Percentiles rank a stretch among this genome's conserved stretches.
These are phyloP conservation scores for Lolium multiflorum DNA, from an alignment of 176 grass and related monocot genomes.

Conservation along the genomic window DNA sequence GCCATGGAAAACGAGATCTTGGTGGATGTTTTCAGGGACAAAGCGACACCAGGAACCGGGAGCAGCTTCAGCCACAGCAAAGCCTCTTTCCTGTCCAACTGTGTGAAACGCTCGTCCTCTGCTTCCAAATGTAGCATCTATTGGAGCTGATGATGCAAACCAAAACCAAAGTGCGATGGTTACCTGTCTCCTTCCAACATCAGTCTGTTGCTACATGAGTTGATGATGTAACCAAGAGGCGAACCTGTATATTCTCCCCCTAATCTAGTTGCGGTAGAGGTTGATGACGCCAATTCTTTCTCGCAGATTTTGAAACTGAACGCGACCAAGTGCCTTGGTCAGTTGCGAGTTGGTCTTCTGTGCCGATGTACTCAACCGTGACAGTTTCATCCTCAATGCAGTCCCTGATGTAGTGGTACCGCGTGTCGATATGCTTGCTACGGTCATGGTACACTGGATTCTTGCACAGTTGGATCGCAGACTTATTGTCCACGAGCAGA, in stretches of 20 bases:
- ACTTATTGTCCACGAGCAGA: too few relatives aligned
- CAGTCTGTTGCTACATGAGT: not conserved
- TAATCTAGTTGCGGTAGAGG: too few relatives aligned
- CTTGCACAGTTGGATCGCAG: too few relatives aligned
- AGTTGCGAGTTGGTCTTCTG: too few relatives aligned
- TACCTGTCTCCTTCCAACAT: not conserved
- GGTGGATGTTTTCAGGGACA: constrained; percentile 52
- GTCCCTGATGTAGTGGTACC: too few relatives aligned
- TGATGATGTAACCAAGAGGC: not conserved
- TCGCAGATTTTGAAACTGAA: too few relatives aligned
- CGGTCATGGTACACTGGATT: too few relatives aligned
- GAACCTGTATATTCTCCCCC: not conserved
- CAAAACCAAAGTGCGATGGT: not conserved
- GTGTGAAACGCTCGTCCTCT: constrained; percentile 36
- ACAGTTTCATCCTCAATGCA: too few relatives aligned
- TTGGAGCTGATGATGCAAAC: not conserved
- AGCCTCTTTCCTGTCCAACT: constrained; percentile 59
- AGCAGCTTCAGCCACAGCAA: constrained; percentile 68
- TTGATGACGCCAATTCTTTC: too few relatives aligned
- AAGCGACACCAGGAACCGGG: constrained; percentile 58
- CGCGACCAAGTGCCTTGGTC: too few relatives aligned
- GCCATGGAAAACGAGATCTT: constrained; percentile 54
- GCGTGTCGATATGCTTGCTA: too few relatives aligned
- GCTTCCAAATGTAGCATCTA: not conserved
- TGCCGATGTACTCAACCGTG: too few relatives aligned